Percentiles rank a stretch among this genome's conserved stretches.
phyloP scores from a whole-genome alignment of 352 stramenopile species.

The Pythium monospermum region DNA sequence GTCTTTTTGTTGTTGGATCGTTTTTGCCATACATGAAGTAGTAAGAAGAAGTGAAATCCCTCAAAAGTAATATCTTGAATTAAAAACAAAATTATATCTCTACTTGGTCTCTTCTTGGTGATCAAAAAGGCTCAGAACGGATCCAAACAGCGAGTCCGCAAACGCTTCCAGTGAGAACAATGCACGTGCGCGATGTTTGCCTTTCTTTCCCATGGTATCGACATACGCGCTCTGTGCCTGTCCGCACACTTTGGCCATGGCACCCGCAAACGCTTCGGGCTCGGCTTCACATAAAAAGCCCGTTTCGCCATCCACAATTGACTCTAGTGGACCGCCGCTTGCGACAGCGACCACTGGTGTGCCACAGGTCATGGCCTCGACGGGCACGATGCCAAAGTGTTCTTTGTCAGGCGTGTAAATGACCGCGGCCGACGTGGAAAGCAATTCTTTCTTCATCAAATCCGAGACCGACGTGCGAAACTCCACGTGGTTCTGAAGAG shows the following conservation, averaged over 20 bases:
- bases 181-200: slow-evolving; percentile 43
- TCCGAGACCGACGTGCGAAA: slow-evolving; percentile 90
- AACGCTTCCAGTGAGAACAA: slow-evolving; percentile 78
- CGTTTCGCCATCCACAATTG: slow-evolving; percentile 86
- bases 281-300: slow-evolving; percentile 75
- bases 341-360: slow-evolving; percentile 93
- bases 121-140: slow-evolving; percentile 33
- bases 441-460: slow-evolving; percentile 78
- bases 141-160: slow-evolving; percentile 46
- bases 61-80: too few species aligned
- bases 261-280: slow-evolving; percentile 47
- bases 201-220: slow-evolving; percentile 38
- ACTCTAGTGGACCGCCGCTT: slow-evolving; percentile 96
- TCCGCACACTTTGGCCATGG: slow-evolving; percentile 60
- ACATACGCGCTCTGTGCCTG: slow-evolving; percentile 24
- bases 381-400: slow-evolving; percentile 99
- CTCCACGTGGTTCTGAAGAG: slow-evolving; percentile 61
- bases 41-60: too few species aligned
- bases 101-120: not conserved
- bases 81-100: too few species aligned
- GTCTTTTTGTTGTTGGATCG: not conserved
- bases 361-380: slow-evolving; percentile 96
- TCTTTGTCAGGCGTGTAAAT: slow-evolving; percentile 97
- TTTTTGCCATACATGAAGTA: too few species aligned
- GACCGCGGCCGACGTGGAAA: slow-evolving; percentile 82